These are phyloP conservation scores for Fusarium buharicum DNA, from an alignment of 2,329 filamentous ascomycete species.

Conservation along the genomic window DNA sequence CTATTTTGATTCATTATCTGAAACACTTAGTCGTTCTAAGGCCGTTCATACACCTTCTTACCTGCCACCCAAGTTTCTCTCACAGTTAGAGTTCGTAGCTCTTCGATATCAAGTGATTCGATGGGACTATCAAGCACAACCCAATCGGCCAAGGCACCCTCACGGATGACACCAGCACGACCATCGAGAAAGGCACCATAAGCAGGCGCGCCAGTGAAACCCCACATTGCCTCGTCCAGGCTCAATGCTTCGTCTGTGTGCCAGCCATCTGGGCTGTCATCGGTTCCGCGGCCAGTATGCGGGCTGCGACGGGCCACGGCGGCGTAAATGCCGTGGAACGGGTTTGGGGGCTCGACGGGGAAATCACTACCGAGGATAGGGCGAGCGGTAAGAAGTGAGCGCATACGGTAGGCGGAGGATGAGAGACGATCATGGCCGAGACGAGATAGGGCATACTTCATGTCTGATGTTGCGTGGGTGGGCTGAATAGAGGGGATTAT, in stretches of 20 bases:
- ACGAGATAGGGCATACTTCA: slow-evolving; percentile 71
- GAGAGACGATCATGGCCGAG: slow-evolving; percentile 66
- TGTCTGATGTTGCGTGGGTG: slow-evolving; percentile 77
- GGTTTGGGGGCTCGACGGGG: slow-evolving; percentile 74
- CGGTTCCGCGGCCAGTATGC: slow-evolving; percentile 61
- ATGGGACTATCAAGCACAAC: slow-evolving; percentile 72
- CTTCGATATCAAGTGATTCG: slow-evolving; percentile 60
- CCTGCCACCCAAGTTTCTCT: slow-evolving; percentile 76
- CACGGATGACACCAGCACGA: slow-evolving; percentile 66
- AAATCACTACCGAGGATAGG: slow-evolving; percentile 76
- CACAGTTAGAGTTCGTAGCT: slow-evolving; percentile 64
- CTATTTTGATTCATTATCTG: background rate
- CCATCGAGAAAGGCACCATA: slow-evolving; percentile 69
- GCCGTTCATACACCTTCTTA: slow-evolving; percentile 55
- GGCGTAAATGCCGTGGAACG: slow-evolving; percentile 75
- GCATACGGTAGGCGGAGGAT: slow-evolving; percentile 73
- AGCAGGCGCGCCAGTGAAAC: slow-evolving; percentile 70
- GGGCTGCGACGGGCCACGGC: slow-evolving; percentile 71
- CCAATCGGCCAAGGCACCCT: slow-evolving; percentile 75
- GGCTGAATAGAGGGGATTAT: slow-evolving; percentile 77
- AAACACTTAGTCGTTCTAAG: background rate
- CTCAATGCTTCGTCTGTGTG: slow-evolving; percentile 67
- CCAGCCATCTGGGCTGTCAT: slow-evolving; percentile 65
- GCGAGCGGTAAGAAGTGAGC: slow-evolving; percentile 63
- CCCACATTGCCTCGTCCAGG: slow-evolving; percentile 67